These are phyloP conservation scores for Coffea humblotiana DNA, from an alignment of 305 asterid genomes.

Conservation along the genomic window DNA sequence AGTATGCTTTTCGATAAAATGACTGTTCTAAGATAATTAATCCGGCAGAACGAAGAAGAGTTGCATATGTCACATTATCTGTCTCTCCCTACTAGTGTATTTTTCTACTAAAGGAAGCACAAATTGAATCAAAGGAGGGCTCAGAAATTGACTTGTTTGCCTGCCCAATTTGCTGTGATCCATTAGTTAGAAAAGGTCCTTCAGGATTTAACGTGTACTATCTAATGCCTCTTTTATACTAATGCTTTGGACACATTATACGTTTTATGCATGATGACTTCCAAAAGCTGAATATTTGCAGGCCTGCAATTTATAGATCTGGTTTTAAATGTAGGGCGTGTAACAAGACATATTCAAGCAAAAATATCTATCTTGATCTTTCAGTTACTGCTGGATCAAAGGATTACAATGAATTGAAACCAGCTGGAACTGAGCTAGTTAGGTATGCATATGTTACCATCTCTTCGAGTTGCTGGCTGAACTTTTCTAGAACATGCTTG, in stretches of 20 bases:
- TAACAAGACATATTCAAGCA: slow-evolving; percentile 85
- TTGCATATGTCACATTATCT: neutral
- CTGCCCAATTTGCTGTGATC: slow-evolving; percentile 88
- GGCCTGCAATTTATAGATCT: slow-evolving; percentile 88
- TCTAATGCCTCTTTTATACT: slow-evolving; percentile 13
- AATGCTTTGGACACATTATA: neutral
- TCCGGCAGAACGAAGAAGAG: neutral
- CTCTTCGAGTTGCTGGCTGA: neutral
- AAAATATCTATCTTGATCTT: slow-evolving; percentile 79
- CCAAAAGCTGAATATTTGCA: slow-evolving; percentile 31
- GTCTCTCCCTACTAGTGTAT: neutral
- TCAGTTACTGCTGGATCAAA: slow-evolving; percentile 82
- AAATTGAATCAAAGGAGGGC: slow-evolving; percentile 33
- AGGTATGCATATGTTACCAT: slow-evolving; percentile 40
- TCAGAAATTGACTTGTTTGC: slow-evolving; percentile 64
- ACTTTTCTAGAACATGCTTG: neutral
- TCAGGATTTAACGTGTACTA: slow-evolving; percentile 90
- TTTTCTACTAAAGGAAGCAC: slow-evolving; percentile 47
- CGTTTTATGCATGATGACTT: slow-evolving; percentile 12
- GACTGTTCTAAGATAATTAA: no score
- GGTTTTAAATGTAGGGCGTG: slow-evolving; percentile 81
- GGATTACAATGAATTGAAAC: slow-evolving; percentile 70
- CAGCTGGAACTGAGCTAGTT: slow-evolving; percentile 85
- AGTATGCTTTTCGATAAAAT: neutral
- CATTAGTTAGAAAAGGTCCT: slow-evolving; percentile 84